Conservation (phyloP, 495 filamentous ascomycete genomes). For the Daldinia caldariorum region DNA sequence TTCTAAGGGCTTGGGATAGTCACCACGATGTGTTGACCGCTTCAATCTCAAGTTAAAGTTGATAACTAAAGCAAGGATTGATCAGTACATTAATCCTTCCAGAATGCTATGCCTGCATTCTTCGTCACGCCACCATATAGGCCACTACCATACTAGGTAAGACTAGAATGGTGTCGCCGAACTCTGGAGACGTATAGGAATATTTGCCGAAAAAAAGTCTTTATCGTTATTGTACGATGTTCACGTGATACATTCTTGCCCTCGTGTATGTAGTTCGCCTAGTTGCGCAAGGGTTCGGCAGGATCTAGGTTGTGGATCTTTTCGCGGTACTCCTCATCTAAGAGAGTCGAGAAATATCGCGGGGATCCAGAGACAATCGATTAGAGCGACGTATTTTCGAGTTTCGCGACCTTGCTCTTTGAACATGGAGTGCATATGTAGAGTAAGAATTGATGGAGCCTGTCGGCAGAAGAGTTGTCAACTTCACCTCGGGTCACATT, state of each 20-base stretch:
- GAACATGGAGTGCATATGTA: conserved; percentile 3
- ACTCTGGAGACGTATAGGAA: background rate
- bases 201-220: background rate
- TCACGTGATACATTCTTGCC: background rate
- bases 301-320: background rate
- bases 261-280: background rate
- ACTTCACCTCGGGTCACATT: background rate
- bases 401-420: background rate
- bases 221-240: background rate
- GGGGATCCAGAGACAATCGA: background rate
- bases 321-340: background rate
- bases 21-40: background rate
- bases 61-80: background rate
- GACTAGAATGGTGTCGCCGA: background rate
- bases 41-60: background rate
- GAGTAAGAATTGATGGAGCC: background rate
- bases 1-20: background rate
- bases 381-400: background rate
- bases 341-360: background rate
- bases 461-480: background rate
- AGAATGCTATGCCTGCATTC: background rate
- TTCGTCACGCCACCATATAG: background rate
- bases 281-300: background rate
- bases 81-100: background rate
- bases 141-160: background rate